These are phyloP conservation scores for Taphrina flavorubra DNA, from an alignment of 1,139 yeast species.

Conservation along the genomic window DNA sequence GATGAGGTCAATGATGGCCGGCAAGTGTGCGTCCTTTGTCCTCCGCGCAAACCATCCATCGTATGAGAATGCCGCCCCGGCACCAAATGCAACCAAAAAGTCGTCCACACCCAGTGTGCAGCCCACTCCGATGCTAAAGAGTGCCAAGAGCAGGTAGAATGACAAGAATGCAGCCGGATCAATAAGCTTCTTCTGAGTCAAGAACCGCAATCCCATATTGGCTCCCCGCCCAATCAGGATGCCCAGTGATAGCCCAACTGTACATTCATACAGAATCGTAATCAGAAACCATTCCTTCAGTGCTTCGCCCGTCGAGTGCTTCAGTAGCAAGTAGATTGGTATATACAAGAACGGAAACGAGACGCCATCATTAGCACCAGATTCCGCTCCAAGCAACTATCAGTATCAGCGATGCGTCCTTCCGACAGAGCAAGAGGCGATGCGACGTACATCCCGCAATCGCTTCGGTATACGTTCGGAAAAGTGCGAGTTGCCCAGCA, in stretches of 20 bases:
- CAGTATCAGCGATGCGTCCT: neutral
- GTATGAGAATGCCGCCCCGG: conserved; percentile 30
- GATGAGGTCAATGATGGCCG: conserved; percentile 28
- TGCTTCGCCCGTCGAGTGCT: conserved; percentile 28
- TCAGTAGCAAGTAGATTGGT: conserved; percentile 28
- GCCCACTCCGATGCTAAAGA: conserved; percentile 31
- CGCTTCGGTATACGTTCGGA: conserved; percentile 30
- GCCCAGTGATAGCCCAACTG: conserved; percentile 19
- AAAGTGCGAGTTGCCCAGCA: conserved; percentile 37
- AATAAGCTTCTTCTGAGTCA: conserved; percentile 15
- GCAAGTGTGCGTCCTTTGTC: conserved; percentile 33
- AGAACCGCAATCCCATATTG: conserved; percentile 5
- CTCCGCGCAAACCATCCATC: conserved; percentile 35
- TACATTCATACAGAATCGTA: conserved; percentile 36
- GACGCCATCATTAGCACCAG: conserved; percentile 40
- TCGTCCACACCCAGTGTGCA: conserved; percentile 37
- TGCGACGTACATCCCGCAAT: conserved; percentile 10
- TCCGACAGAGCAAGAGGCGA: neutral
- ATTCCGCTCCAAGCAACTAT: conserved; percentile 33
- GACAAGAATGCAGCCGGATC: conserved; percentile 38
- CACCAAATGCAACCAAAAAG: conserved; percentile 32
- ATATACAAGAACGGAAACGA: conserved; percentile 35
- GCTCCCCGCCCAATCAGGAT: conserved; percentile 28
- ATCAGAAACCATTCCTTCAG: conserved; percentile 32
- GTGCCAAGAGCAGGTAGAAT: conserved; percentile 33